Conservation (phyloP, 2,329 filamentous ascomycete species). For the Xylaria digitata region DNA sequence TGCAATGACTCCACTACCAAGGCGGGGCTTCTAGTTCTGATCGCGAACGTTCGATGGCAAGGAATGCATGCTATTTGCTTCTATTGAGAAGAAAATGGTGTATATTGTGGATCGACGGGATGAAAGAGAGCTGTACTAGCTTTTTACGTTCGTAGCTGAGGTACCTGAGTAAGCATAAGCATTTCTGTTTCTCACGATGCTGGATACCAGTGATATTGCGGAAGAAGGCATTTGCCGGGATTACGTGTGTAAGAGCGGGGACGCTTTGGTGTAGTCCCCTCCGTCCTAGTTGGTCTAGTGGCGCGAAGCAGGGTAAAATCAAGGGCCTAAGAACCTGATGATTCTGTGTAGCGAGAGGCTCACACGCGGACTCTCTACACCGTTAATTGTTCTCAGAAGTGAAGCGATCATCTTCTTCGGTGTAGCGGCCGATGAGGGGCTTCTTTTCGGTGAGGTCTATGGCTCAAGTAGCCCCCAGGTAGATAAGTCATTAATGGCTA, state of each 20-base stretch:
- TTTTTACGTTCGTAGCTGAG: not conserved
- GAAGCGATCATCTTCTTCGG: conserved; percentile 1
- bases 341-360: conserved; percentile 3
- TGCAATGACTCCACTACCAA: not conserved
- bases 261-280: not conserved
- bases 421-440: conserved; percentile 2
- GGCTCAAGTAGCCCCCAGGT: not conserved
- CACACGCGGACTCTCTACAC: not conserved
- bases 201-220: not conserved
- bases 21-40: conserved; percentile 4
- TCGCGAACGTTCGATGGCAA: conserved; percentile 10
- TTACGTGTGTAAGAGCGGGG: conserved; percentile 4
- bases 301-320: conserved; percentile 2
- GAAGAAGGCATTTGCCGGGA: not conserved
- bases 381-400: not conserved
- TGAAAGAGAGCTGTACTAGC: not conserved
- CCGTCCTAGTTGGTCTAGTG: not conserved
- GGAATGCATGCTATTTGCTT: not conserved
- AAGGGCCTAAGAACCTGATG: conserved; percentile 1
- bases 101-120: not conserved
- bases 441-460: conserved; percentile 8
- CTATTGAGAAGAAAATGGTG: not conserved
- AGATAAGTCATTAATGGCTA: not conserved
- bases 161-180: not conserved
- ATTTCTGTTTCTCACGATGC: not conserved